Base-by-base conservation (phyloP, 2,329 filamentous ascomycete species). In the Diaporthe humulicola region DNA sequence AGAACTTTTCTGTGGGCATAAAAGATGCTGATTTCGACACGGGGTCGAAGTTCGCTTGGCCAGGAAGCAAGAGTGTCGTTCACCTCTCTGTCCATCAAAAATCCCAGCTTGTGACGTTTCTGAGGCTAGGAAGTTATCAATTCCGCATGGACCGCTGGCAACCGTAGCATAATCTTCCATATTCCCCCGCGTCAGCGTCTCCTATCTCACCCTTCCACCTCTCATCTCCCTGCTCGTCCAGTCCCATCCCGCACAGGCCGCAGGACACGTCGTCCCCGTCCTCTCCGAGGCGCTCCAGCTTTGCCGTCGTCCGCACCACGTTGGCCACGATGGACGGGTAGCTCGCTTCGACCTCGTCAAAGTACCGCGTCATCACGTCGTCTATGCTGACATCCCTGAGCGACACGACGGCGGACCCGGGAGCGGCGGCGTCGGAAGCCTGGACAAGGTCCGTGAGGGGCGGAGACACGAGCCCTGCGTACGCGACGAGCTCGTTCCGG, bases 291-390 rank as follows among this genome's bases (percentile, higher is more conserved):
- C 90, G 85, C 60, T 92, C 87, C 54, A 98, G 88, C 84, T 97
- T 98, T 70, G 92, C 93, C n/a, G 94, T 93, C 45, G 96, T 99
- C 76, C 95, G 91, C 7, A 98, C 96, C 14, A 99, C 97, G 82
- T 99, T 99, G 42, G 96, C 93, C 78, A 99, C 96, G 73, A 98
- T 95, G 73, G 94, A 95, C 4, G 96, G 94, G 80, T 97, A 98
- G 75, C 93, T 93, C 77, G 91, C 90, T 81, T 98, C 96, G 22
- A 98, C 95, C 54, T 92, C 93, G 78, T 91, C 90, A 80, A 99
- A 98, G 83, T 98, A 99, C 74, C 95, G 92, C 74, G 89, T 86
- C 93, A 98, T 96, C 71, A 99, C 90, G 78, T 96, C 93, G 81
- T 98, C 95, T 79, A 99, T 98, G 60, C 95, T 97, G 60, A 95